Conservation (phyloP, 208 protist genomes). For the Trypanosoma congolense region DNA sequence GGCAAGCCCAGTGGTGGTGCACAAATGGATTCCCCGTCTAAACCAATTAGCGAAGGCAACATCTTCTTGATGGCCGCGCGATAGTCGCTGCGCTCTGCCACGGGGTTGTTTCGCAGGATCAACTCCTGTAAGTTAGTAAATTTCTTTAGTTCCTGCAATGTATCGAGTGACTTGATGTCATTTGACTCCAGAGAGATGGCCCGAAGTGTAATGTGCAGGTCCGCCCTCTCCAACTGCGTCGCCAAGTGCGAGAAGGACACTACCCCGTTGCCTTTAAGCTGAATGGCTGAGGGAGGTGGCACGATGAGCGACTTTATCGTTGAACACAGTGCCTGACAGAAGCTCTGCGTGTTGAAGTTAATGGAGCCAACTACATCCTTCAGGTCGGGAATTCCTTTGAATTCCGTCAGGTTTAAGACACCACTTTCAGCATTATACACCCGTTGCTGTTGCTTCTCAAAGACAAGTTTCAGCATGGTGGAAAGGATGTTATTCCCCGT, state of each 20-base stretch:
- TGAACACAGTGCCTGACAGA: conserved; percentile 72
- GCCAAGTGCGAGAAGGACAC: conserved; percentile 51
- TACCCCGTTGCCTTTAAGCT: conserved; percentile 63
- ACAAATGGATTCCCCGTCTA: conserved; percentile 49
- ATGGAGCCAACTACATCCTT: conserved; percentile 49
- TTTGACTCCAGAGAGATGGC: conserved; percentile 69
- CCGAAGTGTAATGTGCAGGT: conserved; percentile 47
- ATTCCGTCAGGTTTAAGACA: conserved; percentile 54
- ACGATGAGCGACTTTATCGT: conserved; percentile 59
- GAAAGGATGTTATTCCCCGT: conserved; percentile 39
- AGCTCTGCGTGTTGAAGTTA: conserved; percentile 79
- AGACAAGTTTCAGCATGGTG: conserved; percentile 84
- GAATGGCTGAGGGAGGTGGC: conserved; percentile 55
- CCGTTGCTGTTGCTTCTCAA: conserved; percentile 73
- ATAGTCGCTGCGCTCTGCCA: conserved; percentile 47
- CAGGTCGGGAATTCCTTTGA: conserved; percentile 50
- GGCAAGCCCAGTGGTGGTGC: conserved; percentile 58
- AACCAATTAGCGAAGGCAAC: conserved; percentile 59
- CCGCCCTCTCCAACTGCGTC: conserved; percentile 51
- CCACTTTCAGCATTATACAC: conserved; percentile 54
- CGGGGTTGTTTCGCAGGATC: conserved; percentile 62
- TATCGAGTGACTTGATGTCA: conserved; percentile 39
- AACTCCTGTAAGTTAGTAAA: conserved; percentile 67
- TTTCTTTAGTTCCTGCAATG: conserved; percentile 45
- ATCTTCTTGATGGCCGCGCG: conserved; percentile 41